A percentile compares a stretch with the other conserved stretches of the same genome.
Conservation (phyloP, 2,329 filamentous ascomycete species). For the Sporothrix pallida region DNA sequence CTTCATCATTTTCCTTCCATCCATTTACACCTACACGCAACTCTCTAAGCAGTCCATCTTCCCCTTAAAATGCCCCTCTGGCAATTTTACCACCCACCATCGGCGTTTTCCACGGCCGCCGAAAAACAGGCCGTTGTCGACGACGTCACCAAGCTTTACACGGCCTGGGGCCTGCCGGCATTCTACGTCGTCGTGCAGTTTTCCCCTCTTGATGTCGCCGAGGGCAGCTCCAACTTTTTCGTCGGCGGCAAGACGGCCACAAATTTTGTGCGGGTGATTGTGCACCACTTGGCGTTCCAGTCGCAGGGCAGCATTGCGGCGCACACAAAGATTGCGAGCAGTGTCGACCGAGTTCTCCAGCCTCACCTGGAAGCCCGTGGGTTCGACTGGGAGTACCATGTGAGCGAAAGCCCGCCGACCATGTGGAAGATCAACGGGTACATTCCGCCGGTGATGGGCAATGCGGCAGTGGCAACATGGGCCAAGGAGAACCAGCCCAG, state of each 20-base stretch:
- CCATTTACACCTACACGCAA: neutral
- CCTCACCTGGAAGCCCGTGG: slow-evolving; percentile 50
- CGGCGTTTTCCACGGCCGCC: slow-evolving; percentile 43
- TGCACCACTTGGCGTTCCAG: slow-evolving; percentile 35
- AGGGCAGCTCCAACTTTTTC: slow-evolving; percentile 19
- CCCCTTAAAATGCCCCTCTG: slow-evolving; percentile 50
- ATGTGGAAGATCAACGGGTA: slow-evolving; percentile 52
- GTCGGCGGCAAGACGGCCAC: slow-evolving; percentile 25
- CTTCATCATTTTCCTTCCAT: neutral
- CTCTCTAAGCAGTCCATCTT: too few relatives aligned
- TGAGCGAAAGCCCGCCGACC: slow-evolving; percentile 50
- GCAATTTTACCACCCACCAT: slow-evolving; percentile 49
- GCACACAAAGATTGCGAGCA: slow-evolving; percentile 20
- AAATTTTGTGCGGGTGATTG: slow-evolving; percentile 34
- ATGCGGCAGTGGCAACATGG: slow-evolving; percentile 22
- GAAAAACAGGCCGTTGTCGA: slow-evolving; percentile 44
- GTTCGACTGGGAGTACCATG: slow-evolving; percentile 52
- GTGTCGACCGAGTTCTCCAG: slow-evolving; percentile 46
- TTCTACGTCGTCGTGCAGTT: slow-evolving; percentile 54
- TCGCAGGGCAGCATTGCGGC: slow-evolving; percentile 17
- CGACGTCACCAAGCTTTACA: slow-evolving; percentile 46
- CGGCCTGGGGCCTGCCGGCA: slow-evolving; percentile 45
- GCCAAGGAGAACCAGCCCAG: slow-evolving; percentile 27
- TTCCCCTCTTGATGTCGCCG: slow-evolving; percentile 40
- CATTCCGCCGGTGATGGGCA: slow-evolving; percentile 27